Evolutionary conservation across 2,329 filamentous ascomycete genomes (phyloP).

Genomic region (Lachnellula arida): DNA sequence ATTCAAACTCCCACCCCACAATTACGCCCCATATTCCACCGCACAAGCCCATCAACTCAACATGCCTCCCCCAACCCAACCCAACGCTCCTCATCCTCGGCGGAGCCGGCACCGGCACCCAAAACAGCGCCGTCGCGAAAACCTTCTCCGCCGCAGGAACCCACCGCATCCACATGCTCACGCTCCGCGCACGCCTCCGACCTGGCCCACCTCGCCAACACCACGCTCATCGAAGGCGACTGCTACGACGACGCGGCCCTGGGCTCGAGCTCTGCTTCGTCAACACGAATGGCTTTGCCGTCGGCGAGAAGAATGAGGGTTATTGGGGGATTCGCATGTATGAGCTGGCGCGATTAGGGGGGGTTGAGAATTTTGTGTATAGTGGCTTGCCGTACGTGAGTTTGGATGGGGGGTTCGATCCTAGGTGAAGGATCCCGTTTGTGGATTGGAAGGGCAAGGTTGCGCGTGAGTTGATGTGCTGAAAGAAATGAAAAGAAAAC

Average conservation of each 20-base stretch:
- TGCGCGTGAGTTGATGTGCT: not conserved
- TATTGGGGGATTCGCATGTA: slow-evolving; percentile 24
- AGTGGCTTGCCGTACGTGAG: slow-evolving; percentile 14
- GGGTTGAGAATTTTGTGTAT: slow-evolving; percentile 24
- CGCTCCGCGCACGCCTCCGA: slow-evolving; percentile 13
- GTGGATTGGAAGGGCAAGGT: slow-evolving; percentile 22
- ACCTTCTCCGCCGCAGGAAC: not conserved
- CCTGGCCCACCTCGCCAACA: slow-evolving; percentile 18
- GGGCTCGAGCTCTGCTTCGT: slow-evolving; percentile 16
- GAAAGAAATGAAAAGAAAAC: not conserved
- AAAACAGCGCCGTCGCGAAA: slow-evolving; percentile 4
- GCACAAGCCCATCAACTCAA: not conserved
- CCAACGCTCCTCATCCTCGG: slow-evolving; percentile 4
- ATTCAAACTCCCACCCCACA: no score
- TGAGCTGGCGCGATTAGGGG: slow-evolving; percentile 17
- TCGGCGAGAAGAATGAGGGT: slow-evolving; percentile 25
- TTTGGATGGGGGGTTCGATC: slow-evolving; percentile 10
- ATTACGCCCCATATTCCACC: no score
- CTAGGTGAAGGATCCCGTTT: slow-evolving; percentile 16
- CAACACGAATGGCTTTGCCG: slow-evolving; percentile 25
- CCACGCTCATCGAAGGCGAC: slow-evolving; percentile 14
- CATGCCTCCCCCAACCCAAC: not conserved
- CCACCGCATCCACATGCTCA: slow-evolving; percentile 11
- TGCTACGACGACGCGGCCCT: slow-evolving; percentile 12
- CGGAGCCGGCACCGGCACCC: slow-evolving; percentile 6